Evolutionary conservation across 768 basidiomycete genomes (phyloP).

Genomic region (Melanogaster broomeanus): DNA sequence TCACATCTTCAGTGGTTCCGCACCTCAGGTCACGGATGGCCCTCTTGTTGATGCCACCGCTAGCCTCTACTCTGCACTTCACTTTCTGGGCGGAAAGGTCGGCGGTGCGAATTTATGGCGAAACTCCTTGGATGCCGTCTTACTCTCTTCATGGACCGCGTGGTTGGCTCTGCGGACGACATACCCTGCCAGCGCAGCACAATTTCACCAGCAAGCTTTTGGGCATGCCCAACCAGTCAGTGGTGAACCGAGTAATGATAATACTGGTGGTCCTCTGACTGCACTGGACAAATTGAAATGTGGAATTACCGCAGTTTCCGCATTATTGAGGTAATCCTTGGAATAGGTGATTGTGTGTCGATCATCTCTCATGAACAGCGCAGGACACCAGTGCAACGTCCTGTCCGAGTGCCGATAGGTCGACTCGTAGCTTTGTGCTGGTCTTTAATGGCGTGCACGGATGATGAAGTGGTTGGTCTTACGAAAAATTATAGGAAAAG

Average conservation of each 20-base stretch:
- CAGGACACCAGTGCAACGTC: conserved; percentile 58
- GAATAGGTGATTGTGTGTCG: neutral
- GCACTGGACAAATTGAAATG: conserved; percentile 60
- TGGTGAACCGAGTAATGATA: conserved; percentile 7
- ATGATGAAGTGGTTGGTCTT: conserved; percentile 44
- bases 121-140: conserved; percentile 69
- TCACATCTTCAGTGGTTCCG: conserved; percentile 56
- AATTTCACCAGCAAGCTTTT: conserved; percentile 10
- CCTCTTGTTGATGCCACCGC: conserved; percentile 50
- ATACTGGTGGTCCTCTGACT: conserved; percentile 48
- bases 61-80: conserved; percentile 60
- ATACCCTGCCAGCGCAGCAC: conserved; percentile 48
- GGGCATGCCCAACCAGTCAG: conserved; percentile 7
- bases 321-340: conserved; percentile 52
- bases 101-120: conserved; percentile 73
- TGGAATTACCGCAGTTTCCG: conserved; percentile 49
- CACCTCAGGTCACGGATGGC: conserved; percentile 41
- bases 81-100: conserved; percentile 78
- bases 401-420: conserved; percentile 73
- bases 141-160: conserved; percentile 66
- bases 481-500: conserved; percentile 1
- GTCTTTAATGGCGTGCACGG: conserved; percentile 49
- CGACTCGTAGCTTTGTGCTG: conserved; percentile 52
- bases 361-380: conserved; percentile 1
- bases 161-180: conserved; percentile 61